phyloP scores from a whole-genome alignment of 208 protist genomes.

The Acanthamoeba rhysodes region DNA sequence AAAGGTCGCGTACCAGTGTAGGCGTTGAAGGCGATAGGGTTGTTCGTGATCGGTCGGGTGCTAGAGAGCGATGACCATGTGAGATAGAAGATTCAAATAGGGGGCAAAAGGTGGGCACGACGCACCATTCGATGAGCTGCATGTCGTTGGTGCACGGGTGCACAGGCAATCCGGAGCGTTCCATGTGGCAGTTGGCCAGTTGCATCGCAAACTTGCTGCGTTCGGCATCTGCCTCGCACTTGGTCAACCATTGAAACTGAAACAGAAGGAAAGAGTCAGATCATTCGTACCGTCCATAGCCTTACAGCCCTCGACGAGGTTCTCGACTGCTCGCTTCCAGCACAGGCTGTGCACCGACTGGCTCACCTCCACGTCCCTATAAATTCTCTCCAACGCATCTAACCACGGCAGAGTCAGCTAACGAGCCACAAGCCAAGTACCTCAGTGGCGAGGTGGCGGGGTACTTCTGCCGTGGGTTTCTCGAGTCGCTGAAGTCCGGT shows the following conservation, averaged over 20 bases:
- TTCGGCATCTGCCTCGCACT: neutral
- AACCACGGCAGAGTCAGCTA: neutral
- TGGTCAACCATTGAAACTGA: neutral
- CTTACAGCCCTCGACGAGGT: slow-evolving; percentile 34
- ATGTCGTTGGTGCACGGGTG: slow-evolving; percentile 32
- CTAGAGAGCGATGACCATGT: neutral
- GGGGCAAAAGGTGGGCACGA: neutral
- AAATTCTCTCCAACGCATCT: slow-evolving; percentile 46
- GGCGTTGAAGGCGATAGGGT: slow-evolving; percentile 61
- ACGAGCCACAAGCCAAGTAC: neutral
- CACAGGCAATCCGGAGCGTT: neutral
- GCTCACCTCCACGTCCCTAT: neutral
- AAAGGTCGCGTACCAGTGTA: neutral
- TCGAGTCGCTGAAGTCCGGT: neutral
- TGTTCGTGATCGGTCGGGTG: slow-evolving; percentile 10
- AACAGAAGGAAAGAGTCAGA: neutral
- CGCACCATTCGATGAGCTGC: slow-evolving; percentile 35
- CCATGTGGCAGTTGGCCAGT: slow-evolving; percentile 50
- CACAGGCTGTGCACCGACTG: slow-evolving; percentile 14
- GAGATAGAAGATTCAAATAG: too few relatives aligned
- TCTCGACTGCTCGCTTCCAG: slow-evolving; percentile 27
- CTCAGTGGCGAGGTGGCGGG: neutral
- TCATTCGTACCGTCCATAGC: slow-evolving; percentile 6
- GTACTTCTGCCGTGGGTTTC: neutral
- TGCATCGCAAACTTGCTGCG: slow-evolving; percentile 53